Evolutionary conservation across 495 filamentous ascomycete species (phyloP).

Genomic region (Pyrenula massariospora): DNA sequence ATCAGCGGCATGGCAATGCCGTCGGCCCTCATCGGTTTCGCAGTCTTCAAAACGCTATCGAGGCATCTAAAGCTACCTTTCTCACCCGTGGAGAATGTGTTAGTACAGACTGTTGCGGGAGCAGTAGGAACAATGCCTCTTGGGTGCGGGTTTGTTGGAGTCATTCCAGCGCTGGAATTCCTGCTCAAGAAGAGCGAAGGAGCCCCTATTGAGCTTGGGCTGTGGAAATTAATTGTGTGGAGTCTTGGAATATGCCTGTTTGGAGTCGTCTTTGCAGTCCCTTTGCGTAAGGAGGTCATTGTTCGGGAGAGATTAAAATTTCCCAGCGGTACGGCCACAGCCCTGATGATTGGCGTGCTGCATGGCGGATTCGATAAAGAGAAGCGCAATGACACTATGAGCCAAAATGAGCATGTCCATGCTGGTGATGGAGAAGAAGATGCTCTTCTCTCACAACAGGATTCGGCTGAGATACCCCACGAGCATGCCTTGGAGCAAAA

Average conservation of each 20-base stretch:
- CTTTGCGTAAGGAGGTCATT: slow-evolving; percentile 76
- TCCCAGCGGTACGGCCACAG: slow-evolving; percentile 89
- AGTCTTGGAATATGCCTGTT: slow-evolving; percentile 86
- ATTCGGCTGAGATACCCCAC: slow-evolving; percentile 6
- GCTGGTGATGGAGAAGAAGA: slow-evolving; percentile 9
- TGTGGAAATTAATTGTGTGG: slow-evolving; percentile 77
- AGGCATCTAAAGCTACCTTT: slow-evolving; percentile 66
- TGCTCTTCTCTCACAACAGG: slow-evolving; percentile 2
- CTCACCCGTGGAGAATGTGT: slow-evolving; percentile 89
- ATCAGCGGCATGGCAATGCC: slow-evolving; percentile 82
- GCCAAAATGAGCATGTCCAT: slow-evolving; percentile 5
- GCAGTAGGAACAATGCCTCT: slow-evolving; percentile 95
- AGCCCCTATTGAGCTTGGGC: slow-evolving; percentile 59
- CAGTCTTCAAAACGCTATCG: slow-evolving; percentile 74
- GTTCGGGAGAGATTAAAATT: slow-evolving; percentile 87
- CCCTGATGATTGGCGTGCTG: slow-evolving; percentile 79
- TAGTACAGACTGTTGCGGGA: slow-evolving; percentile 93
- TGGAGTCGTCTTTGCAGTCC: slow-evolving; percentile 92
- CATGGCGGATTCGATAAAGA: slow-evolving; percentile 43
- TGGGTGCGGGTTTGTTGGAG: slow-evolving; percentile 90
- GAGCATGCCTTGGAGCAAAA: not conserved
- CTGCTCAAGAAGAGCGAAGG: slow-evolving; percentile 50
- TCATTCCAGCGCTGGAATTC: slow-evolving; percentile 84
- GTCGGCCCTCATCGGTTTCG: slow-evolving; percentile 88
- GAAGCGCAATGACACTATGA: not conserved